These are phyloP conservation scores for Chrysosporium keratinophilum DNA, from an alignment of 2,329 filamentous ascomycete species.

Conservation along the genomic window DNA sequence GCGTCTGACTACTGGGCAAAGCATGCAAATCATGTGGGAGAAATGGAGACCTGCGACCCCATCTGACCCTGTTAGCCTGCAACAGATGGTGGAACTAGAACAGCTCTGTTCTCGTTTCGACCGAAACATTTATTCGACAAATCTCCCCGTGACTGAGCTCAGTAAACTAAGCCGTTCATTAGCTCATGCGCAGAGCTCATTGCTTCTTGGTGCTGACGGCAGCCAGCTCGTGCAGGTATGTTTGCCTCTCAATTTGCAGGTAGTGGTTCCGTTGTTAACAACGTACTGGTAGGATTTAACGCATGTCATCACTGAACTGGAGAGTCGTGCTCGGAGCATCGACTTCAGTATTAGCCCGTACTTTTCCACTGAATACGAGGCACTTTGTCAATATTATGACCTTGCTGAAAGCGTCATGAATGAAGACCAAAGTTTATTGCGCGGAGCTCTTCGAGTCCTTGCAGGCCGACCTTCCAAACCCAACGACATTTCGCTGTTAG, in stretches of 20 bases:
- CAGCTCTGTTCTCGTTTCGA: slow-evolving; percentile 30
- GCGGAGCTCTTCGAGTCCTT: slow-evolving; percentile 28
- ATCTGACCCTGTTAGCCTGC: slow-evolving; percentile 25
- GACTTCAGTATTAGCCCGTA: slow-evolving; percentile 30
- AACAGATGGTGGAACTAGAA: slow-evolving; percentile 30
- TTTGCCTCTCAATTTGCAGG: background rate
- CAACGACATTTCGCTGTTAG: slow-evolving; percentile 26
- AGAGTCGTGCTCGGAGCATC: slow-evolving; percentile 24
- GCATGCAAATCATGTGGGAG: slow-evolving; percentile 72
- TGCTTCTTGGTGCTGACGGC: slow-evolving; percentile 31
- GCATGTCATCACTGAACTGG: slow-evolving; percentile 30
- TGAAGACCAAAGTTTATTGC: slow-evolving; percentile 18
- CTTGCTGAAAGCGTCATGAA: slow-evolving; percentile 19
- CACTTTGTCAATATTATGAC: slow-evolving; percentile 39
- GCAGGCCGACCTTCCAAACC: slow-evolving; percentile 30
- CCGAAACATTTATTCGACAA: slow-evolving; percentile 28
- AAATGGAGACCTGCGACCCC: slow-evolving; percentile 53
- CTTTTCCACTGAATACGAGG: slow-evolving; percentile 39
- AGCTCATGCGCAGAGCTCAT: slow-evolving; percentile 30
- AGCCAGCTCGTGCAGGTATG: slow-evolving; percentile 27
- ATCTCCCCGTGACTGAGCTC: slow-evolving; percentile 28
- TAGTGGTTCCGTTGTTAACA: slow-evolving; percentile 11
- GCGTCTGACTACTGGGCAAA: slow-evolving; percentile 61
- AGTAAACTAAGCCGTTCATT: slow-evolving; percentile 31
- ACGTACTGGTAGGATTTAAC: slow-evolving; percentile 25